A percentile compares a stretch with the other conserved stretches of the same genome.
phyloP scores from a whole-genome alignment of 116 monocot species.

The Cymodocea nodosa region DNA sequence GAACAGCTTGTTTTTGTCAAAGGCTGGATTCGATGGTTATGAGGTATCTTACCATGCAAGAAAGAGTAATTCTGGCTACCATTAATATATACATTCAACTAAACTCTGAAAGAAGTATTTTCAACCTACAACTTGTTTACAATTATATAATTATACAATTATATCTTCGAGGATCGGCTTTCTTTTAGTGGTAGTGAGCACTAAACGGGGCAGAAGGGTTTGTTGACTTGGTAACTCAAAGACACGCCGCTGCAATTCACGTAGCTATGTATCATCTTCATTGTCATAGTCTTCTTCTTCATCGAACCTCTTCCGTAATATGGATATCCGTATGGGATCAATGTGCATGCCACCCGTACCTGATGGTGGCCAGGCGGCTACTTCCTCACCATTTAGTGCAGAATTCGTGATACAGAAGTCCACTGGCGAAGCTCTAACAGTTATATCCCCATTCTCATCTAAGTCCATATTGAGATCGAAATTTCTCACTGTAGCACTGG shows the following conservation, averaged over 20 bases:
- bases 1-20: no score
- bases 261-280: slow-evolving; percentile 24
- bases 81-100: no score
- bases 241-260: neutral
- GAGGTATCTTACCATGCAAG: no score
- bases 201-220: neutral
- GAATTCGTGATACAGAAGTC: neutral
- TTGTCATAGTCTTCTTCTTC: slow-evolving; percentile 80
- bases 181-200: neutral
- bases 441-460: slow-evolving; percentile 31
- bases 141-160: no score
- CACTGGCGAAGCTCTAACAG: neutral
- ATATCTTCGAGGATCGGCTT: no score
- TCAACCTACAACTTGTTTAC: no score
- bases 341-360: slow-evolving; percentile 36
- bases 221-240: neutral
- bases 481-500: slow-evolving; percentile 18
- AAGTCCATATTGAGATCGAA: slow-evolving; percentile 61
- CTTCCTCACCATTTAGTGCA: slow-evolving; percentile 25
- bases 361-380: slow-evolving; percentile 24
- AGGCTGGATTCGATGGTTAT: no score
- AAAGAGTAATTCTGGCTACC: no score
- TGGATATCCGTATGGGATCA: slow-evolving; percentile 33
- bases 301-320: slow-evolving; percentile 19
- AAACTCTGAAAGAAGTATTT: no score